Conservation (phyloP, 768 basidiomycete species). For the Nidula microcarpa region DNA sequence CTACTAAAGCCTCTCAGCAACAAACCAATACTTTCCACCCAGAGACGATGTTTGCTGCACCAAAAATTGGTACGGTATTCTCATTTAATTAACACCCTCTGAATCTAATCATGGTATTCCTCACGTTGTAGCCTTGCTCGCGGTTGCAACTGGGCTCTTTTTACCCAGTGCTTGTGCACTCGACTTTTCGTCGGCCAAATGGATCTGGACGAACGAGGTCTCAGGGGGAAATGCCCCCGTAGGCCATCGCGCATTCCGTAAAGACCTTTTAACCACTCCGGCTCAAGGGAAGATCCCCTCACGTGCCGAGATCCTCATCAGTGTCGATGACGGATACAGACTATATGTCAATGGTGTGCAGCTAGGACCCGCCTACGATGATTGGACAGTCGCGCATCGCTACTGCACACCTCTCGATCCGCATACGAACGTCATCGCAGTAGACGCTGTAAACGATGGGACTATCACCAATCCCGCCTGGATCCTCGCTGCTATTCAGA, state of each 20-base stretch:
- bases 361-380: slow-evolving; percentile 8
- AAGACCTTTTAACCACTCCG: neutral
- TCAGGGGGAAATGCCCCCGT: neutral
- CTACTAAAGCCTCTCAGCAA: too few relatives aligned
- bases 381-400: slow-evolving; percentile 9
- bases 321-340: slow-evolving; percentile 12
- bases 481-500: slow-evolving; percentile 16
- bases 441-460: slow-evolving; percentile 12
- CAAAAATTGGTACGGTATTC: too few relatives aligned
- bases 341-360: slow-evolving; percentile 17
- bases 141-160: neutral
- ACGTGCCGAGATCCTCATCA: neutral
- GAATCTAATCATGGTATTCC: too few relatives aligned
- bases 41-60: too few relatives aligned
- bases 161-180: neutral
- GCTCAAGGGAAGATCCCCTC: neutral
- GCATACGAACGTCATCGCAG: slow-evolving; percentile 17
- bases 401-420: slow-evolving; percentile 14
- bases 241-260: neutral
- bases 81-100: too few relatives aligned
- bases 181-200: neutral
- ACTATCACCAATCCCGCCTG: slow-evolving; percentile 9
- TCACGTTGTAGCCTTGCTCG: neutral
- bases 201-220: neutral
- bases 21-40: too few relatives aligned